Conservation (phyloP, 805 yeast species). For the Sporopachydermia lactativora region DNA sequence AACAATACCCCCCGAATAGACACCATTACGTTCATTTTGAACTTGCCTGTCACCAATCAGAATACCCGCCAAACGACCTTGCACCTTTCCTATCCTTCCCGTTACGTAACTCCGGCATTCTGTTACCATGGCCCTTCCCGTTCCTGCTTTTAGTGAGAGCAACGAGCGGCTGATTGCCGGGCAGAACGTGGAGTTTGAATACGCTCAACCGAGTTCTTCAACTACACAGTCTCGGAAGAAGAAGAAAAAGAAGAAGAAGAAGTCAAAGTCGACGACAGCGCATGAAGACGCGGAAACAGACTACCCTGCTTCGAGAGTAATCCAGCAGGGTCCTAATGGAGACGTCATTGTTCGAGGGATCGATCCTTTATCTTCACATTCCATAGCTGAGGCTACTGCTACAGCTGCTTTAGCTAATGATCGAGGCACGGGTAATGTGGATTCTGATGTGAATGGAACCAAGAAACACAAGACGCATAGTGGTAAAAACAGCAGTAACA, state of each 20-base stretch:
- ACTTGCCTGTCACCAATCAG: too few relatives aligned
- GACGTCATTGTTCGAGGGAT: constrained; percentile 59
- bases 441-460: constrained; percentile 3
- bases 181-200: constrained; percentile 20
- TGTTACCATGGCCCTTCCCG: too few relatives aligned
- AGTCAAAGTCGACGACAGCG: constrained; percentile 5
- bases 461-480: constrained; percentile 10
- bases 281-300: constrained; percentile 20
- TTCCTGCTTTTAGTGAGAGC: too few relatives aligned
- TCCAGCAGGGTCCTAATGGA: constrained; percentile 60
- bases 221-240: constrained; percentile 17
- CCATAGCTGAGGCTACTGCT: constrained; percentile 14
- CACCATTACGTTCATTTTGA: too few relatives aligned
- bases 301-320: constrained; percentile 59
- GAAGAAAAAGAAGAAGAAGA: constrained; percentile 19
- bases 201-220: constrained; percentile 8
- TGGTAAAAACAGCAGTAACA: constrained; percentile 16
- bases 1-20: too few relatives aligned
- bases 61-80: too few relatives aligned
- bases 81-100: too few relatives aligned
- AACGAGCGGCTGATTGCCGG: constrained; percentile 14
- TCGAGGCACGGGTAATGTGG: neutral
- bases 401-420: constrained; percentile 5
- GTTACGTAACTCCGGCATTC: too few relatives aligned
- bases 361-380: constrained; percentile 13